Percentiles rank a stretch among this genome's conserved stretches.
Evolutionary conservation across 2,329 filamentous ascomycete genomes (phyloP).

Genomic region (Stemphylium beticola): DNA sequence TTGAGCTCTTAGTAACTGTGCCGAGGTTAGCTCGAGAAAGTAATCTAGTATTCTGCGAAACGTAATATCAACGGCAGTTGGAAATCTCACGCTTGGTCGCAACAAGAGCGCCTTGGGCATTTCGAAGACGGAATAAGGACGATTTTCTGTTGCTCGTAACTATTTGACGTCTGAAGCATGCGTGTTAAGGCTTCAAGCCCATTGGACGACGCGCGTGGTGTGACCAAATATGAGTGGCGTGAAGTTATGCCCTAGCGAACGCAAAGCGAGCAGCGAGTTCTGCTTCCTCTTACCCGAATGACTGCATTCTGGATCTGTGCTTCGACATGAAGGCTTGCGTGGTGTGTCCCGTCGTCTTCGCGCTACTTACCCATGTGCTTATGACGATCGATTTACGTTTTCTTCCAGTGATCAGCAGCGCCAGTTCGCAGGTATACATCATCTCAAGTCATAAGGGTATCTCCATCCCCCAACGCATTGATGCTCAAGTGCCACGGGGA

Average conservation of each 20-base stretch:
- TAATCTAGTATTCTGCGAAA: no score
- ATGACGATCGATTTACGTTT: slow-evolving; percentile 9
- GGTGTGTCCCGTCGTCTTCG: neutral
- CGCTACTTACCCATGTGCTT: neutral
- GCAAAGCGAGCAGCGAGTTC: no score
- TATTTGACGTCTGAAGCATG: no score
- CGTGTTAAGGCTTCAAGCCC: no score
- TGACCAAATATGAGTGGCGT: neutral
- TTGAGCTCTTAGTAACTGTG: neutral
- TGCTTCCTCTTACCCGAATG: no score
- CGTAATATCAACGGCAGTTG: no score
- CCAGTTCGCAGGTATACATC: neutral
- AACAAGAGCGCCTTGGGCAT: no score
- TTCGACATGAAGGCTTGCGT: neutral
- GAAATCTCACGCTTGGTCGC: no score
- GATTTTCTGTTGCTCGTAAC: no score
- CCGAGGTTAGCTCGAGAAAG: neutral
- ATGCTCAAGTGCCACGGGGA: neutral
- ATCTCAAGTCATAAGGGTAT: neutral
- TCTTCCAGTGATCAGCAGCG: neutral
- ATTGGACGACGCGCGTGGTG: no score
- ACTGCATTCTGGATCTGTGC: no score
- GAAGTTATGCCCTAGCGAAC: neutral
- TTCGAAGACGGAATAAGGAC: no score
- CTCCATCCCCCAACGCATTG: neutral